Percentiles rank a stretch among this genome's conserved stretches.
phyloP scores from a whole-genome alignment of 1,284 basidiomycete genomes.

The Fomitopsis betulina region DNA sequence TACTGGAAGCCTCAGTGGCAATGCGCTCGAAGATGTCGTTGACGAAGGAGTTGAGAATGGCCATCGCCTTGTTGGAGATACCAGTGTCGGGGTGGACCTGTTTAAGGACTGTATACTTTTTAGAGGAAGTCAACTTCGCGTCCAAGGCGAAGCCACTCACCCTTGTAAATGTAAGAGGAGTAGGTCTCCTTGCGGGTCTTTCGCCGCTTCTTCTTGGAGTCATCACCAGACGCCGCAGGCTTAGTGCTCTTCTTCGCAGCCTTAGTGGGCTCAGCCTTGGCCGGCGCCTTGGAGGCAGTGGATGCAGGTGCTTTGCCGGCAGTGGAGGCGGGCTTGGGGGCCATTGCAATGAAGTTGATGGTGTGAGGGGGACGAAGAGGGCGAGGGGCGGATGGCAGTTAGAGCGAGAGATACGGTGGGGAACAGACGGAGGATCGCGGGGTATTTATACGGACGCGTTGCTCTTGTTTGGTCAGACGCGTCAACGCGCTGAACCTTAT shows the following conservation, averaged over 20 bases:
- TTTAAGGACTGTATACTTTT: conserved; percentile 35
- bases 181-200: conserved; percentile 90
- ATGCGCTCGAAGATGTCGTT: conserved; percentile 94
- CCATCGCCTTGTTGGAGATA: conserved; percentile 98
- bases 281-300: conserved; percentile 73
- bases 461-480: conserved; percentile 29
- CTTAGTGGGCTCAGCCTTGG: conserved; percentile 65
- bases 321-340: conserved; percentile 43
- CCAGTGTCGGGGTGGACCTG: conserved; percentile 96
- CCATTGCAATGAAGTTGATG: conserved; percentile 19
- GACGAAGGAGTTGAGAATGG: conserved; percentile 90
- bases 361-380: neutral
- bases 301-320: conserved; percentile 49
- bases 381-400: conserved; percentile 7
- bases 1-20: conserved; percentile 83
- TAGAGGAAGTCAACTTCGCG: conserved; percentile 26
- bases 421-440: conserved; percentile 2
- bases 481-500: conserved; percentile 28
- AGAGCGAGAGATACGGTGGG: conserved; percentile 15
- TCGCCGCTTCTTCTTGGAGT: conserved; percentile 86
- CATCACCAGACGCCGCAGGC: conserved; percentile 58
- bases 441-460: conserved; percentile 29
- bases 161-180: conserved; percentile 94
- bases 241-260: conserved; percentile 84
- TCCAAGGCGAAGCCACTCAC: conserved; percentile 35